Percentiles rank a stretch among this genome's conserved stretches.
phyloP scores from a whole-genome alignment of 805 yeast species.

The Saturnispora ahearnii region DNA sequence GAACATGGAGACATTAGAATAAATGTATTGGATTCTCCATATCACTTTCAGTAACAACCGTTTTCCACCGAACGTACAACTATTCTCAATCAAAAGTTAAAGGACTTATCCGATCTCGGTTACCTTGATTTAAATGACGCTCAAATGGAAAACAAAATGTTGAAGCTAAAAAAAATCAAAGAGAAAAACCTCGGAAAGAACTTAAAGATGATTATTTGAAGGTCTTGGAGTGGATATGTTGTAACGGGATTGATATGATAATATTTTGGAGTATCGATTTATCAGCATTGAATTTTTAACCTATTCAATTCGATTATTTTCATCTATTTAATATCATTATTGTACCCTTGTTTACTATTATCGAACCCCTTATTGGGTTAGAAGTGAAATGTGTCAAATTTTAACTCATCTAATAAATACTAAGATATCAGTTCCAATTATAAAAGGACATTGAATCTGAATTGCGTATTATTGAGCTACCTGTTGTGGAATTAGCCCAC shows the following conservation, averaged over 20 bases:
- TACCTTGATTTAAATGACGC: not conserved
- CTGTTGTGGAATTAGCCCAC: too few relatives aligned
- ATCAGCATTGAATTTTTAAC: not conserved
- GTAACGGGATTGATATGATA: not conserved
- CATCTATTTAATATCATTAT: not conserved
- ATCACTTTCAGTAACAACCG: not conserved
- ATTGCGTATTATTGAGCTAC: too few relatives aligned
- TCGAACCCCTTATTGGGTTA: not conserved
- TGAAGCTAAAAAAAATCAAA: not conserved
- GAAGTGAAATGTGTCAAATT: not conserved
- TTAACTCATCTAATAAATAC: too few relatives aligned
- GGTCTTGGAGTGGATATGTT: not conserved
- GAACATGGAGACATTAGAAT: too few relatives aligned
- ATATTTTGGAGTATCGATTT: not conserved
- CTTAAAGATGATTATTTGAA: not conserved
- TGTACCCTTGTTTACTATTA: not conserved
- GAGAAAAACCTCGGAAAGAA: not conserved
- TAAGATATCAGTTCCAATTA: not conserved
- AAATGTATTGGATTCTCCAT: not conserved
- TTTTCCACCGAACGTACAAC: not conserved
- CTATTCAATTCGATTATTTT: not conserved
- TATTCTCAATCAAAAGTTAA: not conserved
- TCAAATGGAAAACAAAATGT: not conserved
- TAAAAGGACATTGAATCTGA: too few relatives aligned
- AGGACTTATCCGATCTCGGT: slow-evolving; percentile 2